Percentiles rank a stretch among this genome's conserved stretches.
Conservation (phyloP, 257 asterid species). For the Eustoma russellianum region DNA sequence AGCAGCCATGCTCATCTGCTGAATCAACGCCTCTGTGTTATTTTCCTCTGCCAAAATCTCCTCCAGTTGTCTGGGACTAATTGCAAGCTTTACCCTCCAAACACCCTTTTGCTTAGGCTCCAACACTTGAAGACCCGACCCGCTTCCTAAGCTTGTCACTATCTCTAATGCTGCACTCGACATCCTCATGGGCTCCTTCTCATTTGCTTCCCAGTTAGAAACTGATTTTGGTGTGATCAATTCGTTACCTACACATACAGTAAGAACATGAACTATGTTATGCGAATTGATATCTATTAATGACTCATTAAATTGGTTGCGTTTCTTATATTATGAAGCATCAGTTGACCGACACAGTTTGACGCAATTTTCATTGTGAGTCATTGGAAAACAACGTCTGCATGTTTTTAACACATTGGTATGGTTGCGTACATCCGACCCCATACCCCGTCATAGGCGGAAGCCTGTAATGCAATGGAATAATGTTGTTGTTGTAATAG, state of each 20-base stretch:
- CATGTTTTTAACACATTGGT: no score
- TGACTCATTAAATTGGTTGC: no score
- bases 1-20: slow-evolving; percentile 64
- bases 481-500: no score
- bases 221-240: no score
- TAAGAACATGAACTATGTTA: not conserved
- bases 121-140: slow-evolving; percentile 25
- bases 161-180: slow-evolving; percentile 17
- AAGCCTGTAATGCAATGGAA: no score
- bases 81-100: slow-evolving; percentile 66
- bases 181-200: slow-evolving; percentile 11
- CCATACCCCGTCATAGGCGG: no score
- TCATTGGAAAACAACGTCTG: no score
- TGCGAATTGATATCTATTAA: not conserved
- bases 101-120: slow-evolving; percentile 31
- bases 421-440: no score
- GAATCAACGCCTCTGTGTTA: slow-evolving; percentile 54
- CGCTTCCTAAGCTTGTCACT: slow-evolving; percentile 11
- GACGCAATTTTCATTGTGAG: no score
- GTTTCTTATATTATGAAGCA: no score
- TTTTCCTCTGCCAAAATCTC: slow-evolving; percentile 48
- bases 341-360: no score
- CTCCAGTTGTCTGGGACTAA: slow-evolving; percentile 37
- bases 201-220: not conserved
- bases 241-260: not conserved